These are phyloP conservation scores for Stellera chamaejasme DNA, from an alignment of 345 rosid genomes.

Conservation along the genomic window DNA sequence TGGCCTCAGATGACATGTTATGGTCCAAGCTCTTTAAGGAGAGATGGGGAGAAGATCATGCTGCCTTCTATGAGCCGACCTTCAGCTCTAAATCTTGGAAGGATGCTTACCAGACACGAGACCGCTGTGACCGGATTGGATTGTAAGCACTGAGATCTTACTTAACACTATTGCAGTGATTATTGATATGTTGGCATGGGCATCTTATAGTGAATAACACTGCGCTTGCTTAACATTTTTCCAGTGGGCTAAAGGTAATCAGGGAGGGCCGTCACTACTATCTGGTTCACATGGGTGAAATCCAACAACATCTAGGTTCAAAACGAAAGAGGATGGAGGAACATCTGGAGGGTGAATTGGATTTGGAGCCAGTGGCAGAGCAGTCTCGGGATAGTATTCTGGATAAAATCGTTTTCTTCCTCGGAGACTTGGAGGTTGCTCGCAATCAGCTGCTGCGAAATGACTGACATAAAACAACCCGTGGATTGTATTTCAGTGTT, in stretches of 20 bases:
- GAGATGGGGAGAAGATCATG: slow-evolving; percentile 50
- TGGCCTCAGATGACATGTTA: slow-evolving; percentile 34
- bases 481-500: background rate
- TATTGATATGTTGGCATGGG: background rate
- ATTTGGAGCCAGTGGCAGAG: slow-evolving; percentile 10
- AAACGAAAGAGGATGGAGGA: slow-evolving; percentile 17
- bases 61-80: slow-evolving; percentile 33
- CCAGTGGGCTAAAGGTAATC: slow-evolving; percentile 51
- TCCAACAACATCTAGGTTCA: slow-evolving; percentile 44
- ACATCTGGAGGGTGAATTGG: slow-evolving; percentile 3
- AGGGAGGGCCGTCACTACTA: slow-evolving; percentile 46
- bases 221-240: background rate
- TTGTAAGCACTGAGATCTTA: slow-evolving; percentile 23
- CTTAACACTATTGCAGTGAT: background rate
- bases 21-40: slow-evolving; percentile 44
- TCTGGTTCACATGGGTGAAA: slow-evolving; percentile 47
- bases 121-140: slow-evolving; percentile 53
- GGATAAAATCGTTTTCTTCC: slow-evolving; percentile 43
- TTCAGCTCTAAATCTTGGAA: slow-evolving; percentile 47
- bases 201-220: background rate
- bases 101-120: slow-evolving; percentile 43
- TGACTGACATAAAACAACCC: background rate
- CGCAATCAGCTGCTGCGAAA: slow-evolving; percentile 18
- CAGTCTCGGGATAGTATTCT: slow-evolving; percentile 28
- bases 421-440: slow-evolving; percentile 56